phyloP scores from a whole-genome alignment of 2,329 filamentous ascomycete genomes.

The Byssothecium circinans region DNA sequence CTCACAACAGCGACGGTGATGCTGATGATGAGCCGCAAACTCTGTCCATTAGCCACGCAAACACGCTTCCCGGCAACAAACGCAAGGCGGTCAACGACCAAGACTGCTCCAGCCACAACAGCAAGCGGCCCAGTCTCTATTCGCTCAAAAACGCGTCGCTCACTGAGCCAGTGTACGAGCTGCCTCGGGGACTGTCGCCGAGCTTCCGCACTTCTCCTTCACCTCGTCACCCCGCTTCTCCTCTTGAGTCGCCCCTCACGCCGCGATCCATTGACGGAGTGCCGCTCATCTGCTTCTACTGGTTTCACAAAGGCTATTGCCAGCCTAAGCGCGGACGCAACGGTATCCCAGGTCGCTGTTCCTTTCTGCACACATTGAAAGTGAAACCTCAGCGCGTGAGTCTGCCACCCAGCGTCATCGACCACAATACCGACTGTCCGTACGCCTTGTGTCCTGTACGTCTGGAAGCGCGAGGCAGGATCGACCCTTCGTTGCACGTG shows the following conservation, averaged over 20 bases:
- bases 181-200: too few relatives aligned
- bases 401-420: constrained; percentile 7
- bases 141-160: not conserved
- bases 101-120: not conserved
- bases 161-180: not conserved
- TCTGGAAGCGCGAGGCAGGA: not conserved
- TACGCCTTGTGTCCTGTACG: constrained; percentile 21
- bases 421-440: constrained; percentile 10
- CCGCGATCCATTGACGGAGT: not conserved
- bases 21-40: not conserved
- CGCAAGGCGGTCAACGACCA: not conserved
- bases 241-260: not conserved
- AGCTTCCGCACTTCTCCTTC: too few relatives aligned
- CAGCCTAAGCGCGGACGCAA: constrained; percentile 3
- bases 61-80: constrained; percentile 10
- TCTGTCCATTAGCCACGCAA: constrained; percentile 20
- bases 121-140: not conserved
- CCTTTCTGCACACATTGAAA: constrained; percentile 14
- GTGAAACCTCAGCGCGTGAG: constrained; percentile 12
- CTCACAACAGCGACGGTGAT: not conserved
- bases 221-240: not conserved
- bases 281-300: constrained; percentile 23
- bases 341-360: constrained; percentile 4
- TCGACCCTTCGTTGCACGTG: not conserved
- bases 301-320: constrained; percentile 27